Evolutionary conservation across 495 filamentous ascomycete genomes (phyloP).

Genomic region (Hypoxylon lienhwacheense): DNA sequence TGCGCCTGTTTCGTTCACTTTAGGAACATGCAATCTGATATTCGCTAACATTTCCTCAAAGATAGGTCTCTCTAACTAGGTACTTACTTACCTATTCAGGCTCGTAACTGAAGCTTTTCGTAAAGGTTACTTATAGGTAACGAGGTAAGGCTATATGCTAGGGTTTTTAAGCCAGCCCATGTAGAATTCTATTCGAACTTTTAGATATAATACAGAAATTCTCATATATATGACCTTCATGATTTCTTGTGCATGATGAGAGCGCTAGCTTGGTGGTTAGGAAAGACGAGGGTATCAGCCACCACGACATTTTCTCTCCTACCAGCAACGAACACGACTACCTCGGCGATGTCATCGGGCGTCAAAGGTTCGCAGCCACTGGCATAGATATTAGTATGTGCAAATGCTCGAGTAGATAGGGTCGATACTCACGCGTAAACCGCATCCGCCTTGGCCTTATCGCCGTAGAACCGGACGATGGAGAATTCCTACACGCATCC

Average conservation of each 20-base stretch:
- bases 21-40: neutral
- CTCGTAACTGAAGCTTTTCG: neutral
- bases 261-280: constrained; percentile 65
- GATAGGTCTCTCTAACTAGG: neutral
- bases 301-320: constrained; percentile 93
- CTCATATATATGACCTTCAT: neutral
- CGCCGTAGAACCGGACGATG: constrained; percentile 87
- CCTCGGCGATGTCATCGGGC: constrained; percentile 91
- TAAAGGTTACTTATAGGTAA: neutral
- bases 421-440: constrained; percentile 83
- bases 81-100: neutral
- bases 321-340: constrained; percentile 87
- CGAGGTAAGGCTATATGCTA: constrained; percentile 3
- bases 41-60: constrained; percentile 5
- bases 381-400: constrained; percentile 23
- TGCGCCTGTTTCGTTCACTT: neutral
- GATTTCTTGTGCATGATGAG: constrained; percentile 42
- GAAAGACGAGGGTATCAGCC: constrained; percentile 88
- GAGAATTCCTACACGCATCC: constrained; percentile 90
- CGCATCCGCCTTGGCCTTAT: constrained; percentile 91
- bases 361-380: constrained; percentile 89
- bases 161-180: neutral
- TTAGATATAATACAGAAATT: constrained; percentile 12
- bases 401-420: neutral
- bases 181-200: neutral